Evolutionary conservation across 2,329 filamentous ascomycete species (phyloP), one percentile per base, ranked within the genome.

Genomic region (Clonostachys solani): DNA sequence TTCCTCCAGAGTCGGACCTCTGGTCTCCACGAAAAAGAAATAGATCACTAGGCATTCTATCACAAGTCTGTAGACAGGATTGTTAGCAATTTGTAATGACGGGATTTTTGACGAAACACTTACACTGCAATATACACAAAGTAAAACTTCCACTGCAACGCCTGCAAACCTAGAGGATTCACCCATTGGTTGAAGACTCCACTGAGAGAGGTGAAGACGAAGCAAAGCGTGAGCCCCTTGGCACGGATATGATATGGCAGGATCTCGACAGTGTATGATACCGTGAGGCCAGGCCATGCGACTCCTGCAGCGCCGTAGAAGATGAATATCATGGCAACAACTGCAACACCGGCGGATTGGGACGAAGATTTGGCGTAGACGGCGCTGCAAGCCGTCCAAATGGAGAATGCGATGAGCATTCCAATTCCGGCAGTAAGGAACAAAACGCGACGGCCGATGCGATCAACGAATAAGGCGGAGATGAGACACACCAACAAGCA

Each of bases 1-100:
- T 29, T 29, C 23, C 23, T 29, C 23, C 23, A 29, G 9, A 29
- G 23, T n/a, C 12, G 73, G 71, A 6, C 76, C 75, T 44, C 67
- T 70, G 6, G 77, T 81, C 59, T 81, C 77, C 40, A 77, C 49
- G 42, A 52, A 57, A 42, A 56, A 50, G 46, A 56, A 69, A 54
- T 69, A 74, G 47, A 74, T 65, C 56, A 69, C 66, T 53, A 63
- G 63, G 5, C 45, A 44, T 34, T 57, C 52, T 4, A 57, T 44
- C 1, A 73, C 50, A 61, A 60, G 23, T 29, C 23, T 29, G 10
- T 29, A 29, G 23, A 29, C 4, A 29, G 9, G 2, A 29, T 9
- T 29, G 23, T 29, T 29, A 29, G 8, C 9, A 29, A 29, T 29
- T 29, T 29, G 3, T 9, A 29, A 29, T 5, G 6, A 10, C 23